A percentile compares a stretch with the other conserved stretches of the same genome.
Conservation (phyloP, 164 flowering plant species). For the Macadamia integrifolia region DNA sequence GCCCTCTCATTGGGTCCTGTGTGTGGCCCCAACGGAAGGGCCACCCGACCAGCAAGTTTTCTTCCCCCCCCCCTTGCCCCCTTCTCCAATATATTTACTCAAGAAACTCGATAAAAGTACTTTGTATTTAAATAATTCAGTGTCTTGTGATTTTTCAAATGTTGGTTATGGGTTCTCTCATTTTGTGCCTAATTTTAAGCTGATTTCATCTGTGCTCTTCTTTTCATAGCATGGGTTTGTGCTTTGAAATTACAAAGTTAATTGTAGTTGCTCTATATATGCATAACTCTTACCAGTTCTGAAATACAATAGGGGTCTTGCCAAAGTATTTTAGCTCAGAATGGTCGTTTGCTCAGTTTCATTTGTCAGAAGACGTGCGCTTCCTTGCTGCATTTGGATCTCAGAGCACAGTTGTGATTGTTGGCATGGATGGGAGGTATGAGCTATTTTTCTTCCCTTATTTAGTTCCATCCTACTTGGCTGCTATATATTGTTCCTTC, state of each 20-base stretch:
- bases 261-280: too few species aligned
- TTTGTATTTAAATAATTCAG: too few species aligned
- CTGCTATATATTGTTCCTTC: too few species aligned
- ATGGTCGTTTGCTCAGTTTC: slow-evolving; percentile 93
- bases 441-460: neutral
- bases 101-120: too few species aligned
- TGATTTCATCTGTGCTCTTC: neutral
- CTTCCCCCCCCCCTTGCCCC: too few species aligned
- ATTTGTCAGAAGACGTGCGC: slow-evolving; percentile 54
- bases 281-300: neutral
- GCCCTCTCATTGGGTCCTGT: too few species aligned
- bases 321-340: slow-evolving; percentile 95
- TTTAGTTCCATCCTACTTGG: too few species aligned
- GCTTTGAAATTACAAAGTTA: neutral
- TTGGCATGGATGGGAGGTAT: slow-evolving; percentile 94
- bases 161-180: neutral
- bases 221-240: neutral
- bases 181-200: neutral
- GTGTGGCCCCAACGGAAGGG: too few species aligned
- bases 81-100: too few species aligned
- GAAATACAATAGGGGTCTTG: slow-evolving; percentile 38
- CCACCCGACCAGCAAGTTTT: too few species aligned
- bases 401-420: slow-evolving; percentile 61
- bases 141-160: too few species aligned
- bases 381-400: slow-evolving; percentile 77